phyloP scores from a whole-genome alignment of 2,329 filamentous ascomycete genomes.

The Mariannaea sp. region DNA sequence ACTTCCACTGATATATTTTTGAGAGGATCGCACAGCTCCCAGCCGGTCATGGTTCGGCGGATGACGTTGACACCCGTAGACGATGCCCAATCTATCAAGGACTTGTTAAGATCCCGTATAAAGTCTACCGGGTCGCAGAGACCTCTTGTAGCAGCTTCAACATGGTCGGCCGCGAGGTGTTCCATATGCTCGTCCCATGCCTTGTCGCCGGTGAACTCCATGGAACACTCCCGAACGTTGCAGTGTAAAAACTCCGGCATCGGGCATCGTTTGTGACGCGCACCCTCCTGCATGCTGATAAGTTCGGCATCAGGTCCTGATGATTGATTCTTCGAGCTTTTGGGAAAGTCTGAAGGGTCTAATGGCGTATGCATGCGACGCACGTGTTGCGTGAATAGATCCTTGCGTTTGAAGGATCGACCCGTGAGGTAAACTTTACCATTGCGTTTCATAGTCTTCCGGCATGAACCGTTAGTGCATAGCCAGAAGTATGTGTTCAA shows the following conservation, averaged over 20 bases:
- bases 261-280: conserved; percentile 63
- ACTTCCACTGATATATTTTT: conserved; percentile 24
- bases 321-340: conserved; percentile 42
- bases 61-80: conserved; percentile 46
- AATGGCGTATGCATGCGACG: conserved; percentile 77
- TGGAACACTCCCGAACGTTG: conserved; percentile 63
- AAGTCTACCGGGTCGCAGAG: conserved; percentile 42
- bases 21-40: conserved; percentile 44
- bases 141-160: conserved; percentile 56
- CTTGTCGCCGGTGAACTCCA: conserved; percentile 62
- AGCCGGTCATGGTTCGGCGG: conserved; percentile 31
- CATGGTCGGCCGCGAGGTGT: conserved; percentile 75
- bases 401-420: conserved; percentile 84
- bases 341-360: conserved; percentile 42
- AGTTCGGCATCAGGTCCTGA: conserved; percentile 59
- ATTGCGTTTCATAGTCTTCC: conserved; percentile 38
- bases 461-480: conserved; percentile 69
- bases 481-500: conserved; percentile 75
- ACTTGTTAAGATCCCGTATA: conserved; percentile 46
- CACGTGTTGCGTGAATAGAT: conserved; percentile 87
- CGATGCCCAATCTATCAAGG: conserved; percentile 49
- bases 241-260: conserved; percentile 67
- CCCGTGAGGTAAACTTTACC: conserved; percentile 54
- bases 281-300: conserved; percentile 60
- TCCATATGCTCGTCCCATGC: conserved; percentile 87